Base-by-base conservation (phyloP, 2,329 filamentous ascomycete genomes). In the Diaporthe vexans region DNA sequence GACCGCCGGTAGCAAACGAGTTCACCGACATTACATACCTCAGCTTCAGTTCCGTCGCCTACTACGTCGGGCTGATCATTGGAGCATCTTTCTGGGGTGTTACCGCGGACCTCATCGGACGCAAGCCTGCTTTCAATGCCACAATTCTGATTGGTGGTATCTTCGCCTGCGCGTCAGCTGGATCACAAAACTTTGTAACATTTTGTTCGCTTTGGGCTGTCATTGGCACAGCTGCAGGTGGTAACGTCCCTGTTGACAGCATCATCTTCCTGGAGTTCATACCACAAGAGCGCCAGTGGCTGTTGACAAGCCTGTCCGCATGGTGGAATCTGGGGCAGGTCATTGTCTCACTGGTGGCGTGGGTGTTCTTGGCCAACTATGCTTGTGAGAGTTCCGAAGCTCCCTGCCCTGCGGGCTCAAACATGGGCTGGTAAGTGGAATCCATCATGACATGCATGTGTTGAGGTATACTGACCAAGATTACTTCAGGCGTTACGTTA, bases 81-180 rank as follows among this genome's bases (percentile, higher is more conserved):
- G 86, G 86, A 0, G 85, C 86, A 0, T 84, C 83, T 0, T 84
- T 87, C 70, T 88, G 86, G 86, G 85, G 84, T 4, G 81, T 81
- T 0, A 82, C 83, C 0, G 82, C 82, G 15, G 85, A 85, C 63
- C 70, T 87, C 10, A 80, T 86, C 69, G 85, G 85, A 21, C 83
- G 85, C 19, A 81, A 81, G 35, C 85, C 82, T 0, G 85, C 86
- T 0, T 88, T 87, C 78, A 88, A 87, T 71, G 79, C 78, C 0
- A 87, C 86, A 0, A 81, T 87, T 1, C 77, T 87, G 5, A 79
- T 86, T 6, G 83, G 83, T 0, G 85, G 84, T 0, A 83, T 91
- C 2, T 92, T 92, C 76, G 91, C 88, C 0, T 84, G 91, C 24
- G 83, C 89, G 0, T 88, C 88, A 4, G 91, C 90, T 0, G 88